Evolutionary conservation across 805 yeast genomes (phyloP).

Genomic region (Nakazawaea pomicola): DNA sequence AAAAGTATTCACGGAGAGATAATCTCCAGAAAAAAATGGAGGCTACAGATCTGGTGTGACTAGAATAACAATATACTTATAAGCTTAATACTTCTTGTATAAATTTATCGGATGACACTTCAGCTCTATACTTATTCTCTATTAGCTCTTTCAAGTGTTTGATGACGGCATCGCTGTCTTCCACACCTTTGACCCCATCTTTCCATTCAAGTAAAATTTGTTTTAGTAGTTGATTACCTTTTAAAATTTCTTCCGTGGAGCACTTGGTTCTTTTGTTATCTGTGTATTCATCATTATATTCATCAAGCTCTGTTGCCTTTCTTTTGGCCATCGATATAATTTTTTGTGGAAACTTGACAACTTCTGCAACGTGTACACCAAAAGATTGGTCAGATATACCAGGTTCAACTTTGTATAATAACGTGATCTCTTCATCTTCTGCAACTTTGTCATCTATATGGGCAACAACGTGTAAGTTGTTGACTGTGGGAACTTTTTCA

Average conservation of each 20-base stretch:
- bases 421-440: slow-evolving; percentile 66
- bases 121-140: slow-evolving; percentile 21
- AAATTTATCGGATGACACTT: slow-evolving; percentile 31
- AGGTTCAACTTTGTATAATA: slow-evolving; percentile 88
- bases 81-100: slow-evolving; percentile 39
- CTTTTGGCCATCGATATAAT: slow-evolving; percentile 94
- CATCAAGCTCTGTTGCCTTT: slow-evolving; percentile 81
- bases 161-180: slow-evolving; percentile 18
- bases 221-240: slow-evolving; percentile 52
- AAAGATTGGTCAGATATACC: slow-evolving; percentile 96
- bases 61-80: slow-evolving; percentile 11
- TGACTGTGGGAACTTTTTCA: slow-evolving; percentile 56
- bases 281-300: slow-evolving; percentile 28
- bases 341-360: slow-evolving; percentile 87
- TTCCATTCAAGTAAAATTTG: slow-evolving; percentile 52
- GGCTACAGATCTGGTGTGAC: neutral
- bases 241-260: slow-evolving; percentile 42
- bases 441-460: slow-evolving; percentile 54
- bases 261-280: slow-evolving; percentile 48
- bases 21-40: too few species aligned
- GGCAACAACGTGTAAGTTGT: slow-evolving; percentile 89
- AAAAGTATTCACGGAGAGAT: too few species aligned
- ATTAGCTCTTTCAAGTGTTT: slow-evolving; percentile 14
- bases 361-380: slow-evolving; percentile 97
- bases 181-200: slow-evolving; percentile 29